These are phyloP conservation scores for Pseudogymnoascus sp. DNA, from an alignment of 2,329 filamentous ascomycete genomes.

Conservation along the genomic window DNA sequence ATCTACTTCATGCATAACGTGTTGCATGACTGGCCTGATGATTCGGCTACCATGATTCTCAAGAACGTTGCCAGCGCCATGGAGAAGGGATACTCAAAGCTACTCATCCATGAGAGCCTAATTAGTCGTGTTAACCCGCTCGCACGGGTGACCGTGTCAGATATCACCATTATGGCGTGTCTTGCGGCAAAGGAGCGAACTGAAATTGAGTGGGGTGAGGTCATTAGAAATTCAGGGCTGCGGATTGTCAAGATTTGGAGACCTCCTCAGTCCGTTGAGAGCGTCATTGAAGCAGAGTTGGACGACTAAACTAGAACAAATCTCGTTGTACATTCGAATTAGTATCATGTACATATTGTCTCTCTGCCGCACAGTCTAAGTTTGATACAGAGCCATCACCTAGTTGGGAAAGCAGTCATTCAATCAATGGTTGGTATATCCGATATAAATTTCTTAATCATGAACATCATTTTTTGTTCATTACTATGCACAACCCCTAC, in stretches of 20 bases:
- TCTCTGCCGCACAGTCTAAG: not conserved
- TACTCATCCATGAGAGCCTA: slow-evolving; percentile 31
- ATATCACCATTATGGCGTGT: slow-evolving; percentile 30
- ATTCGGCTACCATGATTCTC: slow-evolving; percentile 13
- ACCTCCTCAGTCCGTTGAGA: slow-evolving; percentile 5
- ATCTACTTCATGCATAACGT: slow-evolving; percentile 27
- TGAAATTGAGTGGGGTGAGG: slow-evolving; percentile 24
- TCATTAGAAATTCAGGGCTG: not conserved
- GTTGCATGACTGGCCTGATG: slow-evolving; percentile 28
- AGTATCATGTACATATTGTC: not conserved
- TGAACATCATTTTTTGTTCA: not conserved
- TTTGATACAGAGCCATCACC: not conserved
- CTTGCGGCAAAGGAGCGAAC: slow-evolving; percentile 27
- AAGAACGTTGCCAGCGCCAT: slow-evolving; percentile 23
- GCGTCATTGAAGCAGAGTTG: not conserved
- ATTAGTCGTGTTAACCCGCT: slow-evolving; percentile 25
- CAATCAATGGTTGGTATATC: not conserved
- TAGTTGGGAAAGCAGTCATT: too few relatives aligned
- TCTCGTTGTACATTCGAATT: not conserved
- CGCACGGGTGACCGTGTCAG: slow-evolving; percentile 26
- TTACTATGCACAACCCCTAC: not conserved
- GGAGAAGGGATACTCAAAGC: slow-evolving; percentile 29
- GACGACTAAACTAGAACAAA: not conserved
- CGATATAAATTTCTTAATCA: not conserved
- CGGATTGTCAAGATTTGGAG: not conserved